Conservation (phyloP, 2,329 filamentous ascomycete genomes). For the Penicillium sp. region DNA sequence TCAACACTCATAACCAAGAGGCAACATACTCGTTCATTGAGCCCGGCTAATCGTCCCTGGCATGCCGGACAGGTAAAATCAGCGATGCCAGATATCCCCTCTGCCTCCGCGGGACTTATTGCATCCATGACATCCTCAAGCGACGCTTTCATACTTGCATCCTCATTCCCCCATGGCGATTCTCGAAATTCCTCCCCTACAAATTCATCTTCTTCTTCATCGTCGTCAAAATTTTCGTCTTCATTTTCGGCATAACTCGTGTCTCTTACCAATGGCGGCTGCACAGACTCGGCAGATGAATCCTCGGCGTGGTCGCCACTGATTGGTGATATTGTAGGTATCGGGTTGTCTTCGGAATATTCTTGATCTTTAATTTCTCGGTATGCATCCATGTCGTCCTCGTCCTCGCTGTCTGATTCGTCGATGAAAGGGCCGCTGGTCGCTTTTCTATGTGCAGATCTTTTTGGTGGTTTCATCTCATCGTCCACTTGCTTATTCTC, state of each 20-base stretch:
- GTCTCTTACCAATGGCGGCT: slow-evolving; percentile 51
- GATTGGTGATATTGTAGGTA: slow-evolving; percentile 1
- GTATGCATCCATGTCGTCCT: slow-evolving; percentile 44
- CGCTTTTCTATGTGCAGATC: slow-evolving; percentile 10
- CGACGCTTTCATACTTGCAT: slow-evolving; percentile 4
- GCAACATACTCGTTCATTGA: slow-evolving; percentile 47
- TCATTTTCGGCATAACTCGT: slow-evolving; percentile 47
- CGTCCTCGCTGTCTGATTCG: slow-evolving; percentile 57
- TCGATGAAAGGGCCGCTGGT: slow-evolving; percentile 43
- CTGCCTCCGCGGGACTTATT: not conserved
- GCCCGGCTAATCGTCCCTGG: slow-evolving; percentile 60
- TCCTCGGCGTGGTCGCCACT: slow-evolving; percentile 13
- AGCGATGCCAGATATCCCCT: slow-evolving; percentile 12
- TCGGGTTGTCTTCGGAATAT: not conserved
- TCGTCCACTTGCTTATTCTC: not conserved
- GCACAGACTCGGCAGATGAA: slow-evolving; percentile 21
- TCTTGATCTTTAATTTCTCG: slow-evolving; percentile 18
- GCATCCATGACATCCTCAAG: not conserved
- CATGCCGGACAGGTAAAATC: slow-evolving; percentile 71
- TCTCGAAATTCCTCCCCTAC: slow-evolving; percentile 66
- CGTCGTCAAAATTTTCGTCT: slow-evolving; percentile 56
- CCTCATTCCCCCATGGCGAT: slow-evolving; percentile 60
- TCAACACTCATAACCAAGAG: not conserved
- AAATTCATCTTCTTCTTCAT: slow-evolving; percentile 64
- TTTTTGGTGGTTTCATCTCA: not conserved